Evolutionary conservation across 805 yeast species (phyloP).

Genomic region (Brettanomyces sp.): DNA sequence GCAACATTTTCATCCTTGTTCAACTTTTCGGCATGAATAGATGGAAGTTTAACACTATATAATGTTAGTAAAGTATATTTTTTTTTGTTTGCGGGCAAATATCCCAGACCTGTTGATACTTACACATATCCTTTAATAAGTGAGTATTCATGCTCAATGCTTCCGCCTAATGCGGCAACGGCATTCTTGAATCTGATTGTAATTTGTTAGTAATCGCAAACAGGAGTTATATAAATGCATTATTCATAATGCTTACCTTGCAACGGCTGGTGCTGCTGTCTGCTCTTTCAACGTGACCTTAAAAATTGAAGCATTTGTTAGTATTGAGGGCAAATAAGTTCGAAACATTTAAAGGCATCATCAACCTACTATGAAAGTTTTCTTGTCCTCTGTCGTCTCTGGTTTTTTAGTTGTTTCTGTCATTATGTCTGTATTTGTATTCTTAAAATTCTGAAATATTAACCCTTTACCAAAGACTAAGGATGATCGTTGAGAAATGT

Average conservation of each 20-base stretch:
- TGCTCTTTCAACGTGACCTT: slow-evolving; percentile 31
- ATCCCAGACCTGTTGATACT: slow-evolving; percentile 6
- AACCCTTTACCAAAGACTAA: not conserved
- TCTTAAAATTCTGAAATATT: slow-evolving; percentile 3
- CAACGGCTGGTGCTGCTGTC: slow-evolving; percentile 23
- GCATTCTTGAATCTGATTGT: slow-evolving; percentile 34
- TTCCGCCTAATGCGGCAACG: slow-evolving; percentile 47
- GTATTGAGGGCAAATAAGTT: not conserved
- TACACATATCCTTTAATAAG: slow-evolving; percentile 59
- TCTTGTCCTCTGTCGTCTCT: slow-evolving; percentile 14
- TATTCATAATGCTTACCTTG: slow-evolving; percentile 12
- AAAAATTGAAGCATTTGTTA: not conserved
- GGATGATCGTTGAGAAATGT: too few relatives aligned
- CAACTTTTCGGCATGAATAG: slow-evolving; percentile 36
- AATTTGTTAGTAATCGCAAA: not conserved
- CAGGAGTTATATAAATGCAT: not conserved
- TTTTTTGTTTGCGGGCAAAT: not conserved
- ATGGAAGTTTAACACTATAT: slow-evolving; percentile 41
- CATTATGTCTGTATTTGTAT: too few relatives aligned
- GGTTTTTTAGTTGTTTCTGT: not conserved
- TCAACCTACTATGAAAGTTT: slow-evolving; percentile 24
- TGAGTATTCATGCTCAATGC: slow-evolving; percentile 48
- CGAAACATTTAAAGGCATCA: not conserved
- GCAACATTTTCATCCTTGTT: slow-evolving; percentile 42
- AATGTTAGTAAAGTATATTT: not conserved